Base-by-base conservation (phyloP, 1,139 yeast genomes). In the Suhomyces guaymorum region DNA sequence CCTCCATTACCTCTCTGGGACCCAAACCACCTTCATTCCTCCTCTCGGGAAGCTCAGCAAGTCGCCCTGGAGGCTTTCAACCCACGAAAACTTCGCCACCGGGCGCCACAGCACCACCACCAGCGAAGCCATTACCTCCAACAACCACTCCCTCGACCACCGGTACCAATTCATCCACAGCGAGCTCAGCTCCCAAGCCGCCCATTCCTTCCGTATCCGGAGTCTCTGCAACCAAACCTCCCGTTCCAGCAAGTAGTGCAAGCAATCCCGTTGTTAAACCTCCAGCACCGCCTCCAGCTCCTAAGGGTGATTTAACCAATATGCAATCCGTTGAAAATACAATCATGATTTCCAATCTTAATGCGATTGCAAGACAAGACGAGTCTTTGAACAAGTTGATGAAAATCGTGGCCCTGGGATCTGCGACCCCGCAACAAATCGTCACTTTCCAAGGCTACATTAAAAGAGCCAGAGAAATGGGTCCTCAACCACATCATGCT, bases 341-440 rank as follows among this genome's bases (percentile, higher is more conserved):
- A 33, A 77, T 83, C 36, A 87, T 89, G 84, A 87, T 90, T 45
- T 77, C 82, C 6, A 86, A 89, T 51, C 70, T 90, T 47, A 89
- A 89, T 48, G 71, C 83, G 2, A 80, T 90, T 57, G 97, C 97
- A 0, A 73, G 85, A 29, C 70, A 73, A 4, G 95, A 89, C 49
- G 70, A 77, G 1, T 72, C 80, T 6, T 60, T 90, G 33, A 82
- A 80, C 47, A 63, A 73, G 2, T 62, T 90, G 35, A 88, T 90
- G 96, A 79, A 81, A 43, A 73, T 72, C 5, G 96, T 90, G 2
- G 96, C 97, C 0, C 75, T 81, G 42, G 95, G 96, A 2, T 70
- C 68, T 19, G 96, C 96, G 0, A 58, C 80, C 0, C 73, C 77
- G 1, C 80, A 73, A 7, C 92, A 88, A 54, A 82, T 90, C 15